Evolutionary conservation across 2,329 filamentous ascomycete species (phyloP).

Genomic region (Ustilaginoidea virens): DNA sequence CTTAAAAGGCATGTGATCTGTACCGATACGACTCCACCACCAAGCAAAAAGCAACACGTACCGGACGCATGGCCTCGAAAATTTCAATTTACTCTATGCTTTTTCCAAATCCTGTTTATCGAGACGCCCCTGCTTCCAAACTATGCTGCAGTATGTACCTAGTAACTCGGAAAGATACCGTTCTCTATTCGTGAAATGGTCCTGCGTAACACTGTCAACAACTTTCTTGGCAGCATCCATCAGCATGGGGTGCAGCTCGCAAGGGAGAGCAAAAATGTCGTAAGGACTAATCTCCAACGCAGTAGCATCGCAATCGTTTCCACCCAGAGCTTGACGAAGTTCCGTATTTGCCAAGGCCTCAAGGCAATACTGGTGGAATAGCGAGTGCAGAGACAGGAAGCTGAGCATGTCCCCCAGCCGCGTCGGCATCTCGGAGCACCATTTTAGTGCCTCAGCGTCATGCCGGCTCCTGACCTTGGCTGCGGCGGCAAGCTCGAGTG

Average conservation of each 20-base stretch:
- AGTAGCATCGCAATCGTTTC: neutral
- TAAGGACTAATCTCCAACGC: conserved; percentile 6
- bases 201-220: conserved; percentile 3
- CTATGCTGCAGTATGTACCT: conserved; percentile 8
- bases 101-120: neutral
- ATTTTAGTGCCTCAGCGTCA: conserved; percentile 2
- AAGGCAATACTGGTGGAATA: conserved; percentile 6
- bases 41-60: too few species aligned
- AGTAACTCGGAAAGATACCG: conserved; percentile 10
- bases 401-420: conserved; percentile 5
- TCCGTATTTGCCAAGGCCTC: conserved; percentile 2
- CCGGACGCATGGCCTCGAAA: too few species aligned
- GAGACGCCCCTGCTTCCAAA: too few species aligned
- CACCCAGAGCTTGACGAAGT: conserved; percentile 4
- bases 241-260: conserved; percentile 5
- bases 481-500: conserved; percentile 9
- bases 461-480: conserved; percentile 5
- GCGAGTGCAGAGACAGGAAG: conserved; percentile 7
- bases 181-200: conserved; percentile 9
- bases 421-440: conserved; percentile 6
- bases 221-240: conserved; percentile 6
- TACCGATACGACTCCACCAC: too few species aligned
- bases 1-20: too few species aligned
- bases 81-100: too few species aligned
- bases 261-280: conserved; percentile 7